These are phyloP conservation scores for Clathrus columnatus DNA, from an alignment of 768 basidiomycete species.

Conservation along the genomic window DNA sequence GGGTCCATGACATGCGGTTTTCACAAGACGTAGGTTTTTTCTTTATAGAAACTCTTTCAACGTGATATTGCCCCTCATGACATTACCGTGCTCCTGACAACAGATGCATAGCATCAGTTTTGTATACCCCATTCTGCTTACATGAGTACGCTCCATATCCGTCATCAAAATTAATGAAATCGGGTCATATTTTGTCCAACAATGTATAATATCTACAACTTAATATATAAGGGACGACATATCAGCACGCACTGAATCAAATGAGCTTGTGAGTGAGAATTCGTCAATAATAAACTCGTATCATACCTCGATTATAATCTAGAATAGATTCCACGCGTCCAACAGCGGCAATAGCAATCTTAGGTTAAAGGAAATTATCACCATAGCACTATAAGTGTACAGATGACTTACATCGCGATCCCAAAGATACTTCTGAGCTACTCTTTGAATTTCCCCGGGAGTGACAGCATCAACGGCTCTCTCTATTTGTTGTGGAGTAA, in stretches of 20 bases:
- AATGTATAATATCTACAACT: slow-evolving; percentile 5
- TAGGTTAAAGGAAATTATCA: slow-evolving; percentile 10
- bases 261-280: background rate
- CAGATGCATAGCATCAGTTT: slow-evolving; percentile 10
- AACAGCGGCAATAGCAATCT: slow-evolving; percentile 83
- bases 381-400: slow-evolving; percentile 1
- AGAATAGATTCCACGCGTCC: slow-evolving; percentile 87
- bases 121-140: no score
- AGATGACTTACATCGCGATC: slow-evolving; percentile 73
- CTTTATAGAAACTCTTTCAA: slow-evolving; percentile 30
- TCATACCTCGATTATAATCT: slow-evolving; percentile 73
- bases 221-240: slow-evolving; percentile 76
- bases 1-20: slow-evolving; percentile 50
- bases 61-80: slow-evolving; percentile 40
- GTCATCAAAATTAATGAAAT: background rate
- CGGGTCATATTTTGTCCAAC: background rate
- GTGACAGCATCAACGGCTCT: slow-evolving; percentile 84
- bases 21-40: slow-evolving; percentile 29
- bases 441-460: slow-evolving; percentile 82
- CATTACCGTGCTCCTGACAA: slow-evolving; percentile 42
- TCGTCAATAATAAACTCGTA: background rate
- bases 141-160: background rate
- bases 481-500: slow-evolving; percentile 92
- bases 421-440: slow-evolving; percentile 95
- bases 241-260: slow-evolving; percentile 52